Evolutionary conservation across 2,329 filamentous ascomycete species (phyloP), one percentile per base, ranked within the genome.

Genomic region (Diaporthe batatas): DNA sequence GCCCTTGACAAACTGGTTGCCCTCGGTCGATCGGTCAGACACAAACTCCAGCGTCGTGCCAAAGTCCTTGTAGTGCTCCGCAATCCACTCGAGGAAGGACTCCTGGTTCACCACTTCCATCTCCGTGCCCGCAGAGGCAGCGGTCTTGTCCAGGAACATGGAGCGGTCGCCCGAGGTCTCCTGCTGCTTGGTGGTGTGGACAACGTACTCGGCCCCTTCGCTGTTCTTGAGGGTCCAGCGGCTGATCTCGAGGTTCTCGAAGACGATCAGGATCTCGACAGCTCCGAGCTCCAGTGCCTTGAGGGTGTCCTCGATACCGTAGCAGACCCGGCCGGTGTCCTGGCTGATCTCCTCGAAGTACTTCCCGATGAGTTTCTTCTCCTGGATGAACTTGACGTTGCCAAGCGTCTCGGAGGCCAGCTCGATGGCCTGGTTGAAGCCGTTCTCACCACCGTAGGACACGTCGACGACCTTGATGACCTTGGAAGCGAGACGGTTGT

Each of bases 391-490:
- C 86, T 99, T 99, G 90, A 99, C 96, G 82, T 98, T 99, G 84
- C 95, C 94, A 62, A 99, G 90, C 10, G 96, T 99, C 88, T 99
- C 97, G 10, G 95, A 91, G 34, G 96, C 93, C 79, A 99, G 85
- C 82, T 99, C 96, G 76, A 99, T 99, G 74, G 96, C 96, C 86
- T 99, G 97, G 87, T 99, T 99, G 90, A 99, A 99, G 59, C 96
- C 96, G 87, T 98, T 98, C 86, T 99, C 97, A 78, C 96, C 96
- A 83, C 96, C 96, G 80, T 99, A 99, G 18, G 96, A 98, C 57
- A 99, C 97, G 83, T 99, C 96, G 47, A 99, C 97, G 57, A 99
- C 94, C 87, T 99, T 99, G 90, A 99, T 98, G 80, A 99, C 96
- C 89, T 99, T 99, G 82, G 91, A 86, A 79, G 94, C 91, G 71